phyloP scores from a whole-genome alignment of 1,284 basidiomycete species.

The Fistulina hepatica region DNA sequence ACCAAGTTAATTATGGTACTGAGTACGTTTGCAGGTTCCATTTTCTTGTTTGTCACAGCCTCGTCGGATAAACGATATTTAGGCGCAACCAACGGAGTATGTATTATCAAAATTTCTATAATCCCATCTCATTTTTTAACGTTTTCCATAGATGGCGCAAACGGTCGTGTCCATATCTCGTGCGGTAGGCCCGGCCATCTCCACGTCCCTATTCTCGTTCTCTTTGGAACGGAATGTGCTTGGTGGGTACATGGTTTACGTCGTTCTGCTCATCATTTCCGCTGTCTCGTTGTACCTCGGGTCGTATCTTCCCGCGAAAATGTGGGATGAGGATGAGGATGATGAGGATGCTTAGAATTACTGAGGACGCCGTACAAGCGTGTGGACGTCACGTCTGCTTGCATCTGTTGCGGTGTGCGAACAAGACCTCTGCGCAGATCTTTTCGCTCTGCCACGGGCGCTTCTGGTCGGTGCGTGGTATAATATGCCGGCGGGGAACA shows the following conservation, averaged over 20 bases:
- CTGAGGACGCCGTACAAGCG: too few relatives aligned
- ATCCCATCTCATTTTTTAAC: background rate
- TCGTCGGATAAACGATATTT: slow-evolving; percentile 21
- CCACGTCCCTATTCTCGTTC: slow-evolving; percentile 28
- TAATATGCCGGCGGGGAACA: too few relatives aligned
- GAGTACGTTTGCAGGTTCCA: slow-evolving; percentile 15
- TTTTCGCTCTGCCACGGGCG: too few relatives aligned
- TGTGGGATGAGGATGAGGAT: slow-evolving; percentile 8
- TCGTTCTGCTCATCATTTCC: slow-evolving; percentile 17
- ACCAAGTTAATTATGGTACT: slow-evolving; percentile 3
- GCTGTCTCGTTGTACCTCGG: slow-evolving; percentile 7
- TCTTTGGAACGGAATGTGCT: slow-evolving; percentile 24
- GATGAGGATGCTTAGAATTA: too few relatives aligned
- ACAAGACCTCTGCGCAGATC: too few relatives aligned
- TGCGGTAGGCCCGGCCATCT: slow-evolving; percentile 34
- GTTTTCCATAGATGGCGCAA: slow-evolving; percentile 29
- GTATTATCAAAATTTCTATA: background rate
- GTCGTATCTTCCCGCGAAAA: slow-evolving; percentile 5
- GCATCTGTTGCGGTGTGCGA: too few relatives aligned
- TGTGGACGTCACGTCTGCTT: too few relatives aligned
- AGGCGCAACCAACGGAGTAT: slow-evolving; percentile 23
- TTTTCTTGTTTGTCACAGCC: slow-evolving; percentile 25
- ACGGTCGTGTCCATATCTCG: slow-evolving; percentile 34
- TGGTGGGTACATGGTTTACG: slow-evolving; percentile 28
- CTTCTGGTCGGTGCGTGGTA: too few relatives aligned